Percentiles rank a stretch among this genome's conserved stretches.
Conservation (phyloP, 495 filamentous ascomycete species). For the Daldinia concentrica region DNA sequence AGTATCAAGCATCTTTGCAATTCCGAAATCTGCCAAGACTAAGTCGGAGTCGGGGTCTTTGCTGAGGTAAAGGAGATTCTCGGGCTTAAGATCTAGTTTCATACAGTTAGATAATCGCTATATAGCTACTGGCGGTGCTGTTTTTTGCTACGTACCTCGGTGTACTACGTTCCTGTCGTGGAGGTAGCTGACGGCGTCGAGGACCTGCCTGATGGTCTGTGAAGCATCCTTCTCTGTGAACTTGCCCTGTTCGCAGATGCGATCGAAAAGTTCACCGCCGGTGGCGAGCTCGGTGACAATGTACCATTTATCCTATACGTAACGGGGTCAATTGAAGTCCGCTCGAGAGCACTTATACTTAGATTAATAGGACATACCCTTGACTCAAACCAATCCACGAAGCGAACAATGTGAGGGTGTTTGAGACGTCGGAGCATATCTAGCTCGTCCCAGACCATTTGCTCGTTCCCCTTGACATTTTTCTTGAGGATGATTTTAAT, state of each 20-base stretch:
- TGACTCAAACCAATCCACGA: conserved; percentile 99
- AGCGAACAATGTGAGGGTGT: conserved; percentile 96
- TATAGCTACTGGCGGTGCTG: not conserved
- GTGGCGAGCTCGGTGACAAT: conserved; percentile 98
- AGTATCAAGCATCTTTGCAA: conserved; percentile 96
- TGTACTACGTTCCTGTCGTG: conserved; percentile 97
- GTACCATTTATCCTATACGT: conserved; percentile 96
- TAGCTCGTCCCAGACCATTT: conserved; percentile 98
- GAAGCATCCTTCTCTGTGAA: conserved; percentile 99
- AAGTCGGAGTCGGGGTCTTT: conserved; percentile 78
- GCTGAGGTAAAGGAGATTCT: conserved; percentile 95
- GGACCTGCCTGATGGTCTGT: conserved; percentile 93
- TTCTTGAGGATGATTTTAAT: conserved; percentile 99
- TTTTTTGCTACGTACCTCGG: conserved; percentile 68
- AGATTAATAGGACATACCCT: conserved; percentile 62
- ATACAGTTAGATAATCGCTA: conserved; percentile 9
- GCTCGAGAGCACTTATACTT: not conserved
- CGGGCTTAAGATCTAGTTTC: conserved; percentile 88
- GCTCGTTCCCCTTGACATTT: conserved; percentile 97
- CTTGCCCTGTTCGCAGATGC: conserved; percentile 97
- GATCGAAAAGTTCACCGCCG: conserved; percentile 96
- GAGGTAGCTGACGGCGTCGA: conserved; percentile 94
- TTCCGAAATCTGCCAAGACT: conserved; percentile 97
- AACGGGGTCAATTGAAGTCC: conserved; percentile 4
- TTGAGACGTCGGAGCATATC: conserved; percentile 87